Conservation (phyloP, 495 filamentous ascomycete genomes). For the Daldinia bambusicola region DNA sequence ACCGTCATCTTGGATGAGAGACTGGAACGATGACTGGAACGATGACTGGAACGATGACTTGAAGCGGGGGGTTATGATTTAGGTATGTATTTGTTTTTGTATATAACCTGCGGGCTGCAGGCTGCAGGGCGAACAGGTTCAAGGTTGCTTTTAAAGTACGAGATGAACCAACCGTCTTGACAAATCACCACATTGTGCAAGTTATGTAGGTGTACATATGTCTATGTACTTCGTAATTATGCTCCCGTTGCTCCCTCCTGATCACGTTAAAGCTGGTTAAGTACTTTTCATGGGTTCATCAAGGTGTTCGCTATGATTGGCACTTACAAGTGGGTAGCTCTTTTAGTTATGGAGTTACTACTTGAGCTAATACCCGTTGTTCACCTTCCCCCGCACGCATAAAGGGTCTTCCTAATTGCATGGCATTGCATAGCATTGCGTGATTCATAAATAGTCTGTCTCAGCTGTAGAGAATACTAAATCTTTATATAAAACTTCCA, state of each 20-base stretch:
- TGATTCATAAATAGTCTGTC: background rate
- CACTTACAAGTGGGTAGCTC: slow-evolving; percentile 15
- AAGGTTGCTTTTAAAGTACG: background rate
- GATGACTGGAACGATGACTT: too few species aligned
- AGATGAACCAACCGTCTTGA: background rate
- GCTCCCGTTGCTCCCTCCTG: too few species aligned
- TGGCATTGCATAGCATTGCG: slow-evolving; percentile 5
- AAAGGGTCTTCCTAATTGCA: slow-evolving; percentile 28
- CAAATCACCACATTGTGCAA: slow-evolving; percentile 1
- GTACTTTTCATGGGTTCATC: slow-evolving; percentile 14
- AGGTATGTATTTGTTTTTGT: background rate
- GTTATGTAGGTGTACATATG: background rate
- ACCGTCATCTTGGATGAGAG: slow-evolving; percentile 65
- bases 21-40: background rate
- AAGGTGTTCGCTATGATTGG: slow-evolving; percentile 20
- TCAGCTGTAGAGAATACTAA: too few species aligned
- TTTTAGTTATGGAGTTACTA: slow-evolving; percentile 13
- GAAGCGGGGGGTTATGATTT: slow-evolving; percentile 4
- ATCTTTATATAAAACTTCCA: too few species aligned
- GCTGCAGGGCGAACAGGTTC: background rate
- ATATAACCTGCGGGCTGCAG: background rate
- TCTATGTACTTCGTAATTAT: slow-evolving; percentile 2
- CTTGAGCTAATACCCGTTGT: slow-evolving; percentile 6
- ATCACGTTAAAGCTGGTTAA: too few species aligned
- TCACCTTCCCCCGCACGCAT: slow-evolving; percentile 15